A percentile compares a stretch with the other conserved stretches of the same genome.
Conservation (phyloP, 2,329 filamentous ascomycete species). For the Fusarium pseudocircinatum region DNA sequence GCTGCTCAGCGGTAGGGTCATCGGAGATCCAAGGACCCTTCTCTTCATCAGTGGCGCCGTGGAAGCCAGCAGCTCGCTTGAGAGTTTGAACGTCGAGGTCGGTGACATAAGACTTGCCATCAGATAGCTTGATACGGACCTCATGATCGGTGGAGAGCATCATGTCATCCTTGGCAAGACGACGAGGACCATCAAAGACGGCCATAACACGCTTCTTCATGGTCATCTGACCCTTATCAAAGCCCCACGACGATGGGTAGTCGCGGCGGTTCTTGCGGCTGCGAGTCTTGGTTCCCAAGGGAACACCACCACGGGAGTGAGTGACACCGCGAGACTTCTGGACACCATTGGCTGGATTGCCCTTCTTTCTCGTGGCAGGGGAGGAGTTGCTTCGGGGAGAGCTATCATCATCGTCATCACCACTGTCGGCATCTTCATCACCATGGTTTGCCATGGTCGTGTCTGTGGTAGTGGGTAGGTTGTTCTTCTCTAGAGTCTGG, state of each 20-base stretch:
- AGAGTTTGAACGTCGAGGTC: conserved; percentile 93
- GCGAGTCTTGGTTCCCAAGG: conserved; percentile 64
- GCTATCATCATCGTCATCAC: conserved; percentile 63
- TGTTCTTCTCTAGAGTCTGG: conserved; percentile 71
- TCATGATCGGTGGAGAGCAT: conserved; percentile 97
- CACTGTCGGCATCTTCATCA: conserved; percentile 61
- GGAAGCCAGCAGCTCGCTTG: conserved; percentile 86
- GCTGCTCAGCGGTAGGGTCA: conserved; percentile 70
- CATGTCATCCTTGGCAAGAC: conserved; percentile 98
- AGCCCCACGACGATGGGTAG: conserved; percentile 94
- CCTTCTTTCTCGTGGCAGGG: conserved; percentile 62
- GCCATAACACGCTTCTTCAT: conserved; percentile 98
- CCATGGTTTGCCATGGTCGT: conserved; percentile 57
- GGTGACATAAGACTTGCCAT: conserved; percentile 84
- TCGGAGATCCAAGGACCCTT: conserved; percentile 85
- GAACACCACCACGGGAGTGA: conserved; percentile 78
- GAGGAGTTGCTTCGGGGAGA: conserved; percentile 57
- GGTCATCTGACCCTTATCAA: conserved; percentile 91
- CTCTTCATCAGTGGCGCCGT: conserved; percentile 82
- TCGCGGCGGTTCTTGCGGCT: conserved; percentile 92
- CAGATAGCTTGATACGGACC: conserved; percentile 82
- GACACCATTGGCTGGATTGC: conserved; percentile 65
- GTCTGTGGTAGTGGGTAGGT: conserved; percentile 60
- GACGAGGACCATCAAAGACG: conserved; percentile 87
- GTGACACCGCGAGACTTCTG: conserved; percentile 79